Percentiles rank a stretch among this genome's conserved stretches.
Conservation (phyloP, 148 eudicot species). For the Diospyros lotus region DNA sequence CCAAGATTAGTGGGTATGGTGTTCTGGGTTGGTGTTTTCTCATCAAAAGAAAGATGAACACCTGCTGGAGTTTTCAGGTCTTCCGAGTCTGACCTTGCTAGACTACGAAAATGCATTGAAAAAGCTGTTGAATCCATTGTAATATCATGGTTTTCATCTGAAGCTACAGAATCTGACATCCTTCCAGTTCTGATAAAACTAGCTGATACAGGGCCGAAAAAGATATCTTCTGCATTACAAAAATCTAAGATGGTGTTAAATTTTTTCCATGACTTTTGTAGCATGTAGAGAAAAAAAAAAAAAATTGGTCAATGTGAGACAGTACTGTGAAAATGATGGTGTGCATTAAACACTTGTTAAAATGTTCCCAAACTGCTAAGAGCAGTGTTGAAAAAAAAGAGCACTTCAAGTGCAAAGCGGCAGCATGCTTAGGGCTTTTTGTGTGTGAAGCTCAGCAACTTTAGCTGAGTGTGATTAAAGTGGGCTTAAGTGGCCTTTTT, state of each 20-base stretch:
- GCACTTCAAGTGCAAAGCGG: too few relatives aligned
- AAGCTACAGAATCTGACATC: slow-evolving; percentile 69
- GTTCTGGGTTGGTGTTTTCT: slow-evolving; percentile 54
- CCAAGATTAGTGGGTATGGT: slow-evolving; percentile 30
- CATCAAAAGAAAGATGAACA: slow-evolving; percentile 53
- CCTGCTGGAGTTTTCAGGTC: slow-evolving; percentile 69
- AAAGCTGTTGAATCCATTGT: slow-evolving; percentile 98
- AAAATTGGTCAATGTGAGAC: not conserved
- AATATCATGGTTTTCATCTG: slow-evolving; percentile 74
- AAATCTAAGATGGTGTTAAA: not conserved
- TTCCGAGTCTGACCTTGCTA: slow-evolving; percentile 74
- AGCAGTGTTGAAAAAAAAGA: not conserved
- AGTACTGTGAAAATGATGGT: not conserved
- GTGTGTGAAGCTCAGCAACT: too few relatives aligned
- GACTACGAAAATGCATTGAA: slow-evolving; percentile 88
- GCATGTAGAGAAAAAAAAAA: not conserved
- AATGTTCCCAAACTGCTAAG: slow-evolving; percentile 3
- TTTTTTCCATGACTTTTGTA: not conserved
- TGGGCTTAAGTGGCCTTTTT: too few relatives aligned
- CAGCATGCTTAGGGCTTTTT: too few relatives aligned
- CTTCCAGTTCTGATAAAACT: slow-evolving; percentile 72
- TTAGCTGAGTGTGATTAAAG: too few relatives aligned
- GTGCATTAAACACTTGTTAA: not conserved
- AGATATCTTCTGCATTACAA: slow-evolving; percentile 67
- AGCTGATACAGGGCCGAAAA: slow-evolving; percentile 88